Percentiles rank a stretch among this genome's conserved stretches.
These are phyloP conservation scores for Vigna nakashimae DNA, from an alignment of 306 rosid species.

Conservation along the genomic window DNA sequence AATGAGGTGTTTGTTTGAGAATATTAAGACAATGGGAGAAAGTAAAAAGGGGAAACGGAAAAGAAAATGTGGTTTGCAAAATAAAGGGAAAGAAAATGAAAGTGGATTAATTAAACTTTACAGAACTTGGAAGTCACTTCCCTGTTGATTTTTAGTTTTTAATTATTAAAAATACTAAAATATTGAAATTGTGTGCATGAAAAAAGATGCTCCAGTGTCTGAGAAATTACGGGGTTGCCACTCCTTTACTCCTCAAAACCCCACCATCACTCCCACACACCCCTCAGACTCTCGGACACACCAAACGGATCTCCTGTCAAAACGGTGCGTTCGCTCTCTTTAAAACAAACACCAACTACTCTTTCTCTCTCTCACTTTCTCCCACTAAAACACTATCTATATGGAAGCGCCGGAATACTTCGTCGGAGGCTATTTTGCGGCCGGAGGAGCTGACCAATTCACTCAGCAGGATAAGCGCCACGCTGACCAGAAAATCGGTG, in stretches of 20 bases:
- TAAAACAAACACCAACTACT: constrained; percentile 9
- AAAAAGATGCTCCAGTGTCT: constrained; percentile 55
- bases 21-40: constrained; percentile 6
- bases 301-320: not conserved
- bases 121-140: constrained; percentile 83
- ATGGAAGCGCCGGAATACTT: constrained; percentile 78
- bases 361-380: constrained; percentile 15
- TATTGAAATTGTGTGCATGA: constrained; percentile 59
- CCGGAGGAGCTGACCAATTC: constrained; percentile 52
- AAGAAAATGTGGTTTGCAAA: not conserved
- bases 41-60: constrained; percentile 12
- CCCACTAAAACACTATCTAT: constrained; percentile 9
- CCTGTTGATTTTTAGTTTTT: not conserved
- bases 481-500: constrained; percentile 58
- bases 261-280: constrained; percentile 55
- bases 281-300: constrained; percentile 45
- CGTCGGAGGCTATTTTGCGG: constrained; percentile 64
- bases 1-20: not conserved
- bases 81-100: constrained; percentile 28
- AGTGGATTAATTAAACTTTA: constrained; percentile 56
- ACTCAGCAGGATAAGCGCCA: constrained; percentile 60
- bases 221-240: constrained; percentile 55
- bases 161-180: not conserved
- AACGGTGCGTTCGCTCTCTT: constrained; percentile 43
- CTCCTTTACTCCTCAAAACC: constrained; percentile 78